Evolutionary conservation across 2,329 filamentous ascomycete genomes (phyloP).

Genomic region (Aspergillus vadensis): DNA sequence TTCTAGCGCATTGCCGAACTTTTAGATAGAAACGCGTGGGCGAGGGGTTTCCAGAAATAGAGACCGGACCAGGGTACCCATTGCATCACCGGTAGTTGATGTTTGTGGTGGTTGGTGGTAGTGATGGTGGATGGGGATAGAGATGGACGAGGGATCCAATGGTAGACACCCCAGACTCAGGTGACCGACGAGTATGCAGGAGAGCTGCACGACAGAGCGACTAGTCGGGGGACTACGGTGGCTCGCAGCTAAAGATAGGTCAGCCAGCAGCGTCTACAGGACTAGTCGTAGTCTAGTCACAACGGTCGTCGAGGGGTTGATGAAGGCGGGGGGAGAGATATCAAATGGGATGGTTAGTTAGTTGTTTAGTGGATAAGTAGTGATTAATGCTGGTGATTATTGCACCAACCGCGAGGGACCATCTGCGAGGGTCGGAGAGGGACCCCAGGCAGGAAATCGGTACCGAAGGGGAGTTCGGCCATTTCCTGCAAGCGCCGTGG

Average conservation of each 20-base stretch:
- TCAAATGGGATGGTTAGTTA: too few relatives aligned
- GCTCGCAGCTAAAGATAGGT: slow-evolving; percentile 4
- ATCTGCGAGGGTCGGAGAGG: not conserved
- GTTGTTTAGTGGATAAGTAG: too few relatives aligned
- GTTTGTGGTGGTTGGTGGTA: too few relatives aligned
- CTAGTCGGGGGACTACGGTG: not conserved
- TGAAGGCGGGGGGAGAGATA: not conserved
- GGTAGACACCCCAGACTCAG: slow-evolving; percentile 10
- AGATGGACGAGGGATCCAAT: not conserved
- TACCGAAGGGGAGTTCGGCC: slow-evolving; percentile 10
- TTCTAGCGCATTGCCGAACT: too few relatives aligned
- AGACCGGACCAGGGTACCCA: not conserved
- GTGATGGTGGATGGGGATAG: not conserved
- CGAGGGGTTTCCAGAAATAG: not conserved
- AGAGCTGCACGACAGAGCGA: slow-evolving; percentile 6
- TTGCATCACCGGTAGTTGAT: not conserved
- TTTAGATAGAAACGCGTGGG: not conserved
- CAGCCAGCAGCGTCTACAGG: not conserved
- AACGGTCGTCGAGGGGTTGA: slow-evolving; percentile 1
- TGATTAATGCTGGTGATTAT: not conserved
- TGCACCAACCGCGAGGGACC: not conserved
- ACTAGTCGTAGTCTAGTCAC: not conserved
- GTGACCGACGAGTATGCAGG: slow-evolving; percentile 15
- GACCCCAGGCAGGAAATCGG: slow-evolving; percentile 7
- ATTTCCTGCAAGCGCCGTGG: slow-evolving; percentile 21